Evolutionary conservation across 331 rosid genomes (phyloP), one percentile per base, ranked within the genome.

Genomic region (Spiraea crenata): DNA sequence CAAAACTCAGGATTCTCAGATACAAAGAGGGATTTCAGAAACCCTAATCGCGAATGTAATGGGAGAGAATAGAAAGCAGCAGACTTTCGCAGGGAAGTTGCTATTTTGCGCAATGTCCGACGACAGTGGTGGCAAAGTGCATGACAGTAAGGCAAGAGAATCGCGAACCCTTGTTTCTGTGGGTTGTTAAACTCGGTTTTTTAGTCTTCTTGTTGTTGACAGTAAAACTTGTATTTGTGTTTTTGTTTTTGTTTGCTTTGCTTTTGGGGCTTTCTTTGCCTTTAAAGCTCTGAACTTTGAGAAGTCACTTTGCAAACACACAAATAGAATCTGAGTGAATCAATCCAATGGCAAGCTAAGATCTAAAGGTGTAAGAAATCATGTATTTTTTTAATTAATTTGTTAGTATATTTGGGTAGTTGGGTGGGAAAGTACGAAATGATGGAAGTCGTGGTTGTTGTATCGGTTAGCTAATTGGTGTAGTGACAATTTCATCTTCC

Each of bases 91-190:
- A 44, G 50, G 14, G 49, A 12, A n/a, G 20, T 51, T 39, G 9
- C 64, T 70, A 58, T 57, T 34, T 76, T 64, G 83, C 35, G 82
- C 76, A 65, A 62, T 19, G 71, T 73, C 83, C 81, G 80, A 79
- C 78, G 73, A 66, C 44, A 63, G 48, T 39, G 50, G 59, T 41
- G 74, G 35, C 79, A 63, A 81, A 78, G 92, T 86, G 95, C 82
- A 67, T 83, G 88, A 88, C 97, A 90, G 97, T 63, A 54, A 68
- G 73, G 79, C 82, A 67, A 15, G 17, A 25, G 31, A 25, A 51
- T 35, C 31, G n/a, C 71, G 45, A 72, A 79, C 80, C 31, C 60
- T 17, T 14, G 62, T 42, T 38, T 25, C 55, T 17, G 34, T 41
- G 35, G 13, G 57, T 16, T 44, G 15, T 15, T 57, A 35, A 15